A percentile compares a stretch with the other conserved stretches of the same genome.
phyloP scores from a whole-genome alignment of 768 basidiomycete genomes.

The Termitomyces sp. region DNA sequence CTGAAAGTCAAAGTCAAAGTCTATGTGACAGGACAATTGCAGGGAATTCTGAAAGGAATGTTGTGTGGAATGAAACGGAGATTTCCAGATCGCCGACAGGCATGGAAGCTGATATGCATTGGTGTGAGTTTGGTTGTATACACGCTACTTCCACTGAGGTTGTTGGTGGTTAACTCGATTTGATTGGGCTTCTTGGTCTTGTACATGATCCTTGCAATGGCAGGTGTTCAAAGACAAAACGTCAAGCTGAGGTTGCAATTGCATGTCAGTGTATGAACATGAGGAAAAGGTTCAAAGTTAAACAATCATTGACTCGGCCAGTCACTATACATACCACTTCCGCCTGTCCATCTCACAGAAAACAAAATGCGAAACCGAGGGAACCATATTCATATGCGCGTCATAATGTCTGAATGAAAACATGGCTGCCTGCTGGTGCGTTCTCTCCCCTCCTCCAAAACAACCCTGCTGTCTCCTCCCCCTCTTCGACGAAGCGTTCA shows the following conservation, averaged over 20 bases:
- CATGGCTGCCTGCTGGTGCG: conserved; percentile 15
- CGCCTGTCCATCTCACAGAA: not conserved
- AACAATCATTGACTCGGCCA: not conserved
- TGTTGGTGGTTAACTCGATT: not conserved
- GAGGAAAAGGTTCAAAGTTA: no score
- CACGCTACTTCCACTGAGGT: not conserved
- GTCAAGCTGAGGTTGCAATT: not conserved
- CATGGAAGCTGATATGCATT: not conserved
- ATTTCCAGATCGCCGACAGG: not conserved
- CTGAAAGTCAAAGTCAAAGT: not conserved
- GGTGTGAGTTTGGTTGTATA: not conserved
- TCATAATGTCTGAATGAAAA: conserved; percentile 15
- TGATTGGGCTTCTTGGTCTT: not conserved
- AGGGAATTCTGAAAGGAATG: not conserved
- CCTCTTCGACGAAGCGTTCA: not conserved
- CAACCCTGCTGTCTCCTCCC: not conserved
- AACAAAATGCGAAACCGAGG: not conserved
- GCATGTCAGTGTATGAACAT: not conserved
- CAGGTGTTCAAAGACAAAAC: not conserved
- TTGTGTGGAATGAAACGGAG: not conserved
- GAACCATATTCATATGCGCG: conserved; percentile 17
- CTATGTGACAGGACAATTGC: not conserved
- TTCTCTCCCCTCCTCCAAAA: not conserved
- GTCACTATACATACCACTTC: not conserved
- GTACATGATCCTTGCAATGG: not conserved